Evolutionary conservation across 345 rosid species (phyloP).

Genomic region (Eucalyptus fibrosa): DNA sequence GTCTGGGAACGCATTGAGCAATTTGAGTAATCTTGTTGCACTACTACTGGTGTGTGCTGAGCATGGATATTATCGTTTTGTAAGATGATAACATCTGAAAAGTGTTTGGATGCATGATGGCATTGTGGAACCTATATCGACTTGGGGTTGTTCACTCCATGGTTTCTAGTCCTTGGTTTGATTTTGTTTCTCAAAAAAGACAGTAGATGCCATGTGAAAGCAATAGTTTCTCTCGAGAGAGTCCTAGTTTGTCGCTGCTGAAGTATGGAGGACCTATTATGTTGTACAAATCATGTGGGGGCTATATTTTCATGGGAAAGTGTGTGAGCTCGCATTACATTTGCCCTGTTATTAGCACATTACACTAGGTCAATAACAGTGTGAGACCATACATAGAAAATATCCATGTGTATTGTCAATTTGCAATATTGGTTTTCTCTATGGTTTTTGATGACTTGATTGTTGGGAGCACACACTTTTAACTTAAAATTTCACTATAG

Average conservation of each 20-base stretch:
- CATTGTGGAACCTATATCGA: background rate
- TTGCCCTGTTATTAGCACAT: background rate
- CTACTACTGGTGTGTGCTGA: background rate
- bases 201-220: background rate
- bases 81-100: background rate
- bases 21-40: background rate
- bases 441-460: background rate
- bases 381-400: background rate
- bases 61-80: background rate
- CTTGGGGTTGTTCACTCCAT: background rate
- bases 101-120: background rate
- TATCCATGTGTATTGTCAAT: background rate
- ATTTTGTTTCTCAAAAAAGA: background rate
- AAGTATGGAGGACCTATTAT: background rate
- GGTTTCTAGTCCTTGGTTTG: background rate
- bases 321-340: background rate
- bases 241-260: background rate
- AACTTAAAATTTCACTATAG: background rate
- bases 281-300: background rate
- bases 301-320: background rate
- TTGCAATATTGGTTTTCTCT: background rate
- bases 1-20: background rate
- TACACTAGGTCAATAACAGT: background rate
- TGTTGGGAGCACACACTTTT: background rate
- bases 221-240: background rate